phyloP scores from a whole-genome alignment of 306 rosid species.

The Vigna trinervia region DNA sequence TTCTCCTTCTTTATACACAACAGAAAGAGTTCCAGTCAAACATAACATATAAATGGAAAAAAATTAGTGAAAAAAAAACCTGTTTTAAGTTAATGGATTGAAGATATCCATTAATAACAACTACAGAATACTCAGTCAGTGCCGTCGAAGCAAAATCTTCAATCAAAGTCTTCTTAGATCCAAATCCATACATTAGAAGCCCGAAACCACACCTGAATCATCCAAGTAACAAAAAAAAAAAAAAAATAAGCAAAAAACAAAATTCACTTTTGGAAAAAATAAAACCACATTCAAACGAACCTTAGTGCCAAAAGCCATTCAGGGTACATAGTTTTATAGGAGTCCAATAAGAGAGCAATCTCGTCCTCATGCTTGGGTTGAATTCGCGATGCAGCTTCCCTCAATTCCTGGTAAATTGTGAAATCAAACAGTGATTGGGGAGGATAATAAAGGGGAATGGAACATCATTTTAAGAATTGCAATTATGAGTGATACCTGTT shows the following conservation, averaged over 20 bases:
- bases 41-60: neutral
- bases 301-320: conserved; percentile 77
- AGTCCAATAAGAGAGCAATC: conserved; percentile 51
- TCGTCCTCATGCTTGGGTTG: conserved; percentile 84
- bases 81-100: conserved; percentile 80
- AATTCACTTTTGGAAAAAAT: neutral
- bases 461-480: neutral
- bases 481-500: conserved; percentile 58
- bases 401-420: conserved; percentile 61
- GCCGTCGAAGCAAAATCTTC: conserved; percentile 90
- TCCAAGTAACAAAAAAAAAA: neutral
- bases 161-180: conserved; percentile 85
- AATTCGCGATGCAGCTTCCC: conserved; percentile 62
- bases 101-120: conserved; percentile 92
- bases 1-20: conserved; percentile 8
- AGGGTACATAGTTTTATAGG: conserved; percentile 61
- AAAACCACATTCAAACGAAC: conserved; percentile 17
- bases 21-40: neutral
- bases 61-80: conserved; percentile 49
- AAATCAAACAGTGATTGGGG: neutral
- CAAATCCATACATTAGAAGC: conserved; percentile 93
- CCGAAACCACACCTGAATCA: conserved; percentile 73
- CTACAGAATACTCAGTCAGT: conserved; percentile 67
- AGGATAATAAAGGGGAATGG: neutral
- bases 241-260: neutral